These are phyloP conservation scores for Yarrowia yakushimensis DNA, from an alignment of 805 yeast species.

Conservation along the genomic window DNA sequence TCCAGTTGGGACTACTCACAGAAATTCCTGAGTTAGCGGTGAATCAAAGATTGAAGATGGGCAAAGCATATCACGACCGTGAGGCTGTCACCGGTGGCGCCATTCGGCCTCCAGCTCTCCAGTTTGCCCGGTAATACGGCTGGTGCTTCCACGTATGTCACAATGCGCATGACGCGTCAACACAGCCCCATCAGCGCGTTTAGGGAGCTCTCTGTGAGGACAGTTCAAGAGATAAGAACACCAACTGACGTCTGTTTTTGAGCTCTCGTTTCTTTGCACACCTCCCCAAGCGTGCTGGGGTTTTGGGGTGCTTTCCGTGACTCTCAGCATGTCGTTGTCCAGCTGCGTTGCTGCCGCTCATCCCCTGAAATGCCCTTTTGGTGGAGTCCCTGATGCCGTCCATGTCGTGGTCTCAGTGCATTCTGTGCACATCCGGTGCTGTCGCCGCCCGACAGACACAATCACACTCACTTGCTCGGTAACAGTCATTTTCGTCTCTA, in stretches of 20 bases:
- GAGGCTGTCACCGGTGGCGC: not conserved
- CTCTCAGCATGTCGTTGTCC: not conserved
- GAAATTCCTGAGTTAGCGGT: conserved; percentile 25
- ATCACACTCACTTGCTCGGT: conserved; percentile 22
- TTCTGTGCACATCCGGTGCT: not conserved
- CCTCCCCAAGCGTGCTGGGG: not conserved
- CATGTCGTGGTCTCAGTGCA: not conserved
- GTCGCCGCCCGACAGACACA: not conserved
- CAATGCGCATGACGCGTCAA: conserved; percentile 16
- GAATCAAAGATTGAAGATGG: not conserved
- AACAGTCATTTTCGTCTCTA: conserved; percentile 24
- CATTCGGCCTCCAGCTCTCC: not conserved
- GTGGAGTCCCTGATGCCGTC: conserved; percentile 8
- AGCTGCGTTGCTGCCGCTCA: too few species aligned
- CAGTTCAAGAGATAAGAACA: not conserved
- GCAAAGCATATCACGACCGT: not conserved
- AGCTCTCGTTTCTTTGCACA: not conserved
- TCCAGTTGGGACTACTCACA: conserved; percentile 25
- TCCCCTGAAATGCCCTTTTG: too few species aligned
- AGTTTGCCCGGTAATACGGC: not conserved
- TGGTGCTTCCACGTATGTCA: conserved; percentile 9
- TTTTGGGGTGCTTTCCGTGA: not conserved
- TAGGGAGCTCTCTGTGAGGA: not conserved
- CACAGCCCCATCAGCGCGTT: conserved; percentile 10
- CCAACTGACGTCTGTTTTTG: not conserved